Conservation (phyloP, 805 yeast species). For the Metschnikowia bowlesiae region DNA sequence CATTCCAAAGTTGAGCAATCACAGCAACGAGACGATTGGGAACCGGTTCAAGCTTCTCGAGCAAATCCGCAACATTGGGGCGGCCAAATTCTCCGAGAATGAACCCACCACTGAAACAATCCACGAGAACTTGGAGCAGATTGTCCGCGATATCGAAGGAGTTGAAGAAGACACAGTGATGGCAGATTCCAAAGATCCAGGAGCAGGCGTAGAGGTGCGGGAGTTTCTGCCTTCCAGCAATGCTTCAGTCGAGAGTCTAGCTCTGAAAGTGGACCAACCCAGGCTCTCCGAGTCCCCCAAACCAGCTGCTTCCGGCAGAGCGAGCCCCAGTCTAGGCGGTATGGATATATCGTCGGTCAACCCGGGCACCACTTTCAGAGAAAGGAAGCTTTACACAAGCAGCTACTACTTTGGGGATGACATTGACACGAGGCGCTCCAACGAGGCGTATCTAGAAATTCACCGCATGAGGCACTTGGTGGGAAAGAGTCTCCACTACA, state of each 20-base stretch:
- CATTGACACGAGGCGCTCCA: constrained; percentile 38
- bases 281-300: constrained; percentile 9
- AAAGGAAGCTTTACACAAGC: constrained; percentile 57
- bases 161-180: constrained; percentile 9
- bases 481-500: constrained; percentile 59
- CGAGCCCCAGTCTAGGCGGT: constrained; percentile 43
- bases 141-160: constrained; percentile 28
- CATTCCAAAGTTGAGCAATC: constrained; percentile 33
- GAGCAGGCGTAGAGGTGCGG: not conserved
- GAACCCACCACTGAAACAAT: constrained; percentile 25
- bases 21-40: constrained; percentile 29
- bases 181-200: constrained; percentile 1
- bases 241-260: not conserved
- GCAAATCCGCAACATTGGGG: constrained; percentile 27
- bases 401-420: constrained; percentile 61
- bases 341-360: constrained; percentile 46
- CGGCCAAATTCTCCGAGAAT: constrained; percentile 16
- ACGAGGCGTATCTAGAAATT: constrained; percentile 35
- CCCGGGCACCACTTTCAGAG: constrained; percentile 54
- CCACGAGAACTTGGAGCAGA: constrained; percentile 30
- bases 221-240: not conserved
- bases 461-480: constrained; percentile 59
- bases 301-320: constrained; percentile 38
- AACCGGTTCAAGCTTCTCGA: constrained; percentile 32
- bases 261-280: not conserved